phyloP scores from a whole-genome alignment of 108 stramenopile species.

The Epithemia pelagica region DNA sequence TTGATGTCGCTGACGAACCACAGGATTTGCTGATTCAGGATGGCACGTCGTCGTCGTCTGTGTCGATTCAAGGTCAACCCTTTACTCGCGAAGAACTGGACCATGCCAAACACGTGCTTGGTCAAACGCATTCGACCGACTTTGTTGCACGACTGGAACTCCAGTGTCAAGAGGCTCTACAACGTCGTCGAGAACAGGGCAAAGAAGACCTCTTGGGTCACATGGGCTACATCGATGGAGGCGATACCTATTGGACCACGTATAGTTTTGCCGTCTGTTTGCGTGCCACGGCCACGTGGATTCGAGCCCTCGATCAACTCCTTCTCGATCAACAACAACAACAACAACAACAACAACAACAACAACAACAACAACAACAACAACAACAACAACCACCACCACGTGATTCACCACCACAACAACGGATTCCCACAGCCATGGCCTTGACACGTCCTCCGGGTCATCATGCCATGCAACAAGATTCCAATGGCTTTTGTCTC shows the following conservation, averaged over 20 bases:
- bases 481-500: constrained; percentile 56
- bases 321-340: not conserved
- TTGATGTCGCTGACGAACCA: constrained; percentile 15
- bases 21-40: not conserved
- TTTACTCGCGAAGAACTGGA: constrained; percentile 27
- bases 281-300: constrained; percentile 45
- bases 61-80: not conserved
- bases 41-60: not conserved
- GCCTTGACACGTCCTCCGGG: constrained; percentile 65
- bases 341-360: not conserved
- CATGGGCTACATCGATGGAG: constrained; percentile 42
- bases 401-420: not conserved
- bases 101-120: constrained; percentile 28
- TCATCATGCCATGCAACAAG: constrained; percentile 41
- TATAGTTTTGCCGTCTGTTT: constrained; percentile 39
- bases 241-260: constrained; percentile 42
- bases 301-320: constrained; percentile 33
- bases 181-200: constrained; percentile 33
- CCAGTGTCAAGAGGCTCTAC: constrained; percentile 18
- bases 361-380: too few relatives aligned
- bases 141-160: constrained; percentile 25
- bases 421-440: too few relatives aligned
- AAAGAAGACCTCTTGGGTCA: constrained; percentile 40
- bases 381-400: too few relatives aligned
- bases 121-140: constrained; percentile 23